phyloP scores from a whole-genome alignment of 768 basidiomycete genomes.

The Trametes cinnabarina region DNA sequence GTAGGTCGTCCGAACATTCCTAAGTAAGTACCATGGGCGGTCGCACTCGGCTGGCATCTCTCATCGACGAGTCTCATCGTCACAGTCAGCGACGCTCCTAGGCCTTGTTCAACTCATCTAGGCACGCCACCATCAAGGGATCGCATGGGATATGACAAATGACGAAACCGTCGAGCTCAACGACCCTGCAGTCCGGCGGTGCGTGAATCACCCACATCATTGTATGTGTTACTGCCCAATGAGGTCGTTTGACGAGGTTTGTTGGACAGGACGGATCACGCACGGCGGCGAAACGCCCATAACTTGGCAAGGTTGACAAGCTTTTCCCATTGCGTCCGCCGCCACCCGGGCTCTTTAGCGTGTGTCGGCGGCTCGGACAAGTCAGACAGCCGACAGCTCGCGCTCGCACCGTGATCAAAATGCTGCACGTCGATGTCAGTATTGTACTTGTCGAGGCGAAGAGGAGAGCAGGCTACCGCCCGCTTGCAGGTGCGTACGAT shows the following conservation, averaged over 20 bases:
- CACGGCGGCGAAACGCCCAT: background rate
- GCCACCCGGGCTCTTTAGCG: background rate
- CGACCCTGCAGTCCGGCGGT: background rate
- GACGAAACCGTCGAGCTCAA: too few species aligned
- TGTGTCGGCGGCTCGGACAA: too few species aligned
- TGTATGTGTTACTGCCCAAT: background rate
- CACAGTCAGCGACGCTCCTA: background rate
- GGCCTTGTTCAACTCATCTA: background rate
- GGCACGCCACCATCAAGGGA: conserved; percentile 6
- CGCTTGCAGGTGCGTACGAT: background rate
- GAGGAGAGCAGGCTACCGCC: background rate
- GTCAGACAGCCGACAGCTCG: too few species aligned
- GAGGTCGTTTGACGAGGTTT: background rate
- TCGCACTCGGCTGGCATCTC: too few species aligned
- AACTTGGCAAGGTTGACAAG: background rate
- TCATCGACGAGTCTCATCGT: too few species aligned
- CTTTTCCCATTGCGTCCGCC: background rate
- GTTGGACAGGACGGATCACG: background rate
- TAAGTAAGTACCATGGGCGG: too few species aligned
- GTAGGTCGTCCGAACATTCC: background rate
- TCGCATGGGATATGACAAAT: background rate
- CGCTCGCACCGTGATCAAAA: too few species aligned
- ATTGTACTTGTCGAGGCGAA: too few species aligned
- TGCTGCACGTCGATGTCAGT: too few species aligned
- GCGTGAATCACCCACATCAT: background rate